A percentile compares a stretch with the other conserved stretches of the same genome.
These are phyloP conservation scores for Geotrichum europaeum DNA, from an alignment of 1,139 yeast species.

Conservation along the genomic window DNA sequence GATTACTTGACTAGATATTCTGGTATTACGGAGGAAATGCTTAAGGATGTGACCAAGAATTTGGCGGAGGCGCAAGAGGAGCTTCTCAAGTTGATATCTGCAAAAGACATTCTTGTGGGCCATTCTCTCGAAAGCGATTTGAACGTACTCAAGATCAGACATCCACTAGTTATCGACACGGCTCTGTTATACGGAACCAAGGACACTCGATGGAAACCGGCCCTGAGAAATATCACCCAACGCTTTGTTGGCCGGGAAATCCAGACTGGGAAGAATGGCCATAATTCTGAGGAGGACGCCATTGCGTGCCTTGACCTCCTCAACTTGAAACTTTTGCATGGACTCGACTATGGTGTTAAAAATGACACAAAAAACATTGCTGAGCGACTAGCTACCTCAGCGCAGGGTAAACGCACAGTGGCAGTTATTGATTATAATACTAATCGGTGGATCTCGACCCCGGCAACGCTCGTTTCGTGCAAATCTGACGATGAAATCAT, in stretches of 20 bases:
- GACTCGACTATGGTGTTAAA: conserved; percentile 54
- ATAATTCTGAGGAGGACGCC: conserved; percentile 85
- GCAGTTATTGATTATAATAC: conserved; percentile 36
- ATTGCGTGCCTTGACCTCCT: conserved; percentile 71
- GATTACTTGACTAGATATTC: conserved; percentile 81
- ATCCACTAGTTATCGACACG: conserved; percentile 72
- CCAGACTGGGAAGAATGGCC: conserved; percentile 63
- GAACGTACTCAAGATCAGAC: conserved; percentile 72
- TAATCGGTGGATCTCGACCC: conserved; percentile 34
- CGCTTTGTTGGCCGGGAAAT: conserved; percentile 52
- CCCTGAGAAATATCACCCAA: conserved; percentile 61
- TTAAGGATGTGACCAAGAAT: conserved; percentile 58
- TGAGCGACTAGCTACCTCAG: conserved; percentile 19
- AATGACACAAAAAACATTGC: conserved; percentile 20
- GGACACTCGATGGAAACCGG: conserved; percentile 76
- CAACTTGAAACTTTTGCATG: conserved; percentile 60
- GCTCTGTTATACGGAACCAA: conserved; percentile 62
- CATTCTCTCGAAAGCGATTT: conserved; percentile 92
- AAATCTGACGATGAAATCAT: conserved; percentile 56
- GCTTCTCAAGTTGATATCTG: conserved; percentile 54
- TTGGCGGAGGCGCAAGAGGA: conserved; percentile 60
- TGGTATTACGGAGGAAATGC: conserved; percentile 71
- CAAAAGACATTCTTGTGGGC: conserved; percentile 64
- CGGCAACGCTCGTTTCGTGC: conserved; percentile 41
- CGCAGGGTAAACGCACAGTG: conserved; percentile 20